A percentile compares a stretch with the other conserved stretches of the same genome.
phyloP scores from a whole-genome alignment of 2,329 filamentous ascomycete species.

The Didymellaceae sp. region DNA sequence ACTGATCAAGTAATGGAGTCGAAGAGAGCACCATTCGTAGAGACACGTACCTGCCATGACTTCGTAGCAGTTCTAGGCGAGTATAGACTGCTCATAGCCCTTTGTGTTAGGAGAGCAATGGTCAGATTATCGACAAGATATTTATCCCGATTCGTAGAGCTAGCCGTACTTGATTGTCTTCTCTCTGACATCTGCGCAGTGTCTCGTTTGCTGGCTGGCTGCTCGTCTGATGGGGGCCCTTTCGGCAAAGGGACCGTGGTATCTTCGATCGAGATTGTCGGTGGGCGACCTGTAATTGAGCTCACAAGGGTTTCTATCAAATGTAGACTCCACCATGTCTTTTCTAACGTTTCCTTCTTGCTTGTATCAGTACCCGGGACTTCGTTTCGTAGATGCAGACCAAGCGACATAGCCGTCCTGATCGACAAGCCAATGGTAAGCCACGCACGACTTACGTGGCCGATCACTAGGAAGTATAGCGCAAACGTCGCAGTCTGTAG shows the following conservation, averaged over 20 bases:
- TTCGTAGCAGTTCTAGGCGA: constrained; percentile 39
- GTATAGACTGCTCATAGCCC: constrained; percentile 44
- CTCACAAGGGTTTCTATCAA: constrained; percentile 47
- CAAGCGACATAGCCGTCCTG: constrained; percentile 46
- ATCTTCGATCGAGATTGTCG: constrained; percentile 41
- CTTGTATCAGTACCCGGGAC: constrained; percentile 27
- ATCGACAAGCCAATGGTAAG: constrained; percentile 47
- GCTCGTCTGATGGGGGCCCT: neutral
- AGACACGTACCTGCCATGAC: constrained; percentile 43
- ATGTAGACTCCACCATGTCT: constrained; percentile 51
- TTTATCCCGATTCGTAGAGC: neutral
- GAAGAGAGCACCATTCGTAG: neutral
- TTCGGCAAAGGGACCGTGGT: constrained; percentile 43
- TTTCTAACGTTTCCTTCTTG: constrained; percentile 44
- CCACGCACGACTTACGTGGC: constrained; percentile 43
- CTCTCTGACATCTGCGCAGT: neutral
- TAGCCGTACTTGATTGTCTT: neutral
- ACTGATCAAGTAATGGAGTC: no score
- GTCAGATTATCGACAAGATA: constrained; percentile 26
- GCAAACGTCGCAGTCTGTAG: constrained; percentile 29
- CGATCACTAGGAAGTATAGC: constrained; percentile 36
- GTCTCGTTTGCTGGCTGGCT: neutral
- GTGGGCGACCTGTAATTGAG: constrained; percentile 49
- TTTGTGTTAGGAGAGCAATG: constrained; percentile 43
- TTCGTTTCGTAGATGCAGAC: constrained; percentile 49